These are phyloP conservation scores for Alnus rubra DNA, from an alignment of 306 rosid genomes.

Conservation along the genomic window DNA sequence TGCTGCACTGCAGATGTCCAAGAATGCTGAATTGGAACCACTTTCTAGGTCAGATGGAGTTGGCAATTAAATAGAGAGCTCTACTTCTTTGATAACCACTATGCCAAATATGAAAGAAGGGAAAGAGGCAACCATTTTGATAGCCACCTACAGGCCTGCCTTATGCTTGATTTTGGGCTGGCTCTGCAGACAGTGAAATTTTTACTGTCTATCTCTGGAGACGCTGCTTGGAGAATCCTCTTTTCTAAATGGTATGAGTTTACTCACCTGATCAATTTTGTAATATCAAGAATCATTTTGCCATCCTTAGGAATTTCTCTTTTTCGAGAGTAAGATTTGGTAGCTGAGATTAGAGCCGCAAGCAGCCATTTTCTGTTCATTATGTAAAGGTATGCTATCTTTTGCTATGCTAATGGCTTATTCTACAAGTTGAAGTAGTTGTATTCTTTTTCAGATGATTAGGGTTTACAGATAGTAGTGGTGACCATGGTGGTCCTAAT, in stretches of 20 bases:
- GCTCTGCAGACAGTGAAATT: conserved; percentile 19
- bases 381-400: conserved; percentile 41
- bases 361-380: conserved; percentile 41
- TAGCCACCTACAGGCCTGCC: conserved; percentile 26
- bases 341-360: conserved; percentile 39
- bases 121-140: conserved; percentile 37
- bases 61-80: conserved; percentile 22
- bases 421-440: conserved; percentile 34
- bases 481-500: background rate
- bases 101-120: conserved; percentile 6
- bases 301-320: conserved; percentile 37
- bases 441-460: background rate
- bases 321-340: conserved; percentile 32
- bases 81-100: background rate
- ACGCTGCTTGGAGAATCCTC: conserved; percentile 45
- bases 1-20: conserved; percentile 62
- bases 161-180: conserved; percentile 39
- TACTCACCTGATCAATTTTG: conserved; percentile 74
- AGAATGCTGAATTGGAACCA: conserved; percentile 47
- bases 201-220: conserved; percentile 44
- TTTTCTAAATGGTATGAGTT: conserved; percentile 46
- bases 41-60: conserved; percentile 29
- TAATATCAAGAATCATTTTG: conserved; percentile 50
- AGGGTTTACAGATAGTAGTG: background rate
- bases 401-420: conserved; percentile 40